Evolutionary conservation across 352 stramenopile species (phyloP), one percentile per base, ranked within the genome.

Genomic region (Pythium sp.): DNA sequence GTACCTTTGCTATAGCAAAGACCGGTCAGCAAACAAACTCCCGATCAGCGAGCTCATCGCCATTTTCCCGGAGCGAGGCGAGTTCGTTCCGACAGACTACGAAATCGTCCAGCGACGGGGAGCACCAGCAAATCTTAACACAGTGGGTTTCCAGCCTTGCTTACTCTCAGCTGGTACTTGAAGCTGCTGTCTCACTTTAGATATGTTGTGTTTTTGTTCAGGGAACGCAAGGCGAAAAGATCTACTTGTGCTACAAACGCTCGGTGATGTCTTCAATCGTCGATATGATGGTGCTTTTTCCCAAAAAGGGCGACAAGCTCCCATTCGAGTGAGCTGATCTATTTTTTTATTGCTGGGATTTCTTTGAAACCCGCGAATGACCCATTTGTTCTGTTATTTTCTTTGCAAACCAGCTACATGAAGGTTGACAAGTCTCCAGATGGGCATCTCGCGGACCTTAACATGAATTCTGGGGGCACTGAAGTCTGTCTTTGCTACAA

Each of bases 401-500:
- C n/a, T 4, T 28, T 65, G 7, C 22, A 8, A 26, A 54, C 18
- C 64, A 94, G 87, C 0, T 94, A 88, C 61, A 80, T 90, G 65
- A 93, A 90, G 46, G 73, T 96, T 5, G 87, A 96, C 62, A 86
- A 82, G 64, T 82, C 84, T 11, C 82, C 84, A 0, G 72, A 92
- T 57, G 87, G 84, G 0, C 82, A 93, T 56, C 49, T 77, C 32
- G 86, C 86, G 20, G 87, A 96, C 61, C 66, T 94, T 15, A 93
- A 93, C 63, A 76, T 81, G 32, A 92, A 76, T 49, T 89, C 87
- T 49, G 81, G 83, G 2, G 85, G 85, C 18, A 90, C 84, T 30
- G 88, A 96, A 71, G 77, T 96, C 5, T 88, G 75, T 43, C 62
- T 96, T 4, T 85, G 81, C 61, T 96, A 96, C 79, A 92, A 90